Base-by-base conservation (phyloP, 495 filamentous ascomycete species). In the Lineolata rhizophorae region DNA sequence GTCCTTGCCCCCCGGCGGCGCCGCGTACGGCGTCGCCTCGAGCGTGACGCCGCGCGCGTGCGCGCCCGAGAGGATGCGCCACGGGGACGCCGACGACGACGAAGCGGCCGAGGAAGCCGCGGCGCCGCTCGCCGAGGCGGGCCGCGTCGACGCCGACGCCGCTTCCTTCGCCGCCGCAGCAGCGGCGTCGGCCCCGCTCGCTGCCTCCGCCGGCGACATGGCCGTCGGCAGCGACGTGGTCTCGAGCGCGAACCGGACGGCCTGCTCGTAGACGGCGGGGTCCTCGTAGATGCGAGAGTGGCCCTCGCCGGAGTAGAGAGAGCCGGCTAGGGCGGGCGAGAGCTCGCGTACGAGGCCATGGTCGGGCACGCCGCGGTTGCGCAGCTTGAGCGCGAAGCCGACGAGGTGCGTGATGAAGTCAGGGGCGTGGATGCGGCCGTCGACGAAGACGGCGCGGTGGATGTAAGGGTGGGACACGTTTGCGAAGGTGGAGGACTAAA, bases 201-300 rank as follows among this genome's bases (percentile, higher is more conserved):
- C 10, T 10, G 37, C 8, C 2, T 37, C 12, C 4, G 36, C 21
- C n/a, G n/a, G n/a, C n/a, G n/a, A n/a, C n/a, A n/a, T n/a, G n/a
- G 14, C 4, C 14, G 25, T 18, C 11, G 42, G 42, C 5, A 48
- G 30, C 17, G 44, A 46, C 3, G 76, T 79, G 5, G 80, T 95
- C 53, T 92, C 78, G 5, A 95, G 63, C 10, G 87, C 70, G 46
- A 84, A 78, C 33, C 74, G 65, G 18, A 95, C 64, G 6, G 87
- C 81, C 20, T 92, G 67, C 42, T 76, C 68, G 49, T 94, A 97
- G 12, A 93, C 78, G n/a, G 67, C 66, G 30, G 66, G 61, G 31
- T 95, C 87, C 34, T 94, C 82, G 41, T 97, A 95, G 4, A 97
- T 62, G 20, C 81, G 65, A 10, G 81, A 92, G 51, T 97, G 87